Percentiles rank a stretch among this genome's conserved stretches.
Evolutionary conservation across 768 basidiomycete genomes (phyloP).

Genomic region (Xerocomellus amylosporus): DNA sequence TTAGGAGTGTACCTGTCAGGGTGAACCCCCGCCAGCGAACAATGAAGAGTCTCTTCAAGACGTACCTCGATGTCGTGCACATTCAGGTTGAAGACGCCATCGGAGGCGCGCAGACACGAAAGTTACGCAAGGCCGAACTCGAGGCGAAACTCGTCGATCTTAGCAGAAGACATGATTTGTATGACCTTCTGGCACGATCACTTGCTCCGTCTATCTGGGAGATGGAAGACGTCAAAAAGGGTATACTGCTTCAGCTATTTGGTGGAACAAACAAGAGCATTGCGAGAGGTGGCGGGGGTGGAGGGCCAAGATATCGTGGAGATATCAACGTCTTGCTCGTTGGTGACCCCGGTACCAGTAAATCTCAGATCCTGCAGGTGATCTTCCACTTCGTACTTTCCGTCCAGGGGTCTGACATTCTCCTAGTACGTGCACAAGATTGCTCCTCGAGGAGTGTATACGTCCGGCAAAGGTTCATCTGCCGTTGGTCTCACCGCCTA

Average conservation of each 20-base stretch:
- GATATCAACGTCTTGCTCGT: slow-evolving; percentile 98
- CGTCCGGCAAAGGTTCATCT: slow-evolving; percentile 96
- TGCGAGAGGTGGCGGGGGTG: slow-evolving; percentile 87
- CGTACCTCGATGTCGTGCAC: slow-evolving; percentile 94
- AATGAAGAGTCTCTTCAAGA: slow-evolving; percentile 96
- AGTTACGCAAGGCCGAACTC: slow-evolving; percentile 60
- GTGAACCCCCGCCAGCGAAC: slow-evolving; percentile 89
- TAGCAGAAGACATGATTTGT: slow-evolving; percentile 74
- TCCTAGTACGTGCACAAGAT: slow-evolving; percentile 96
- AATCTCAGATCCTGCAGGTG: slow-evolving; percentile 92
- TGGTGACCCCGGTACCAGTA: slow-evolving; percentile 96
- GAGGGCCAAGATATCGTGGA: slow-evolving; percentile 93
- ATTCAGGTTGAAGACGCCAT: slow-evolving; percentile 57
- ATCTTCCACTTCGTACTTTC: slow-evolving; percentile 14
- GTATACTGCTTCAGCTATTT: slow-evolving; percentile 92
- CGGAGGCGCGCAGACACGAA: slow-evolving; percentile 35
- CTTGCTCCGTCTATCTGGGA: slow-evolving; percentile 96
- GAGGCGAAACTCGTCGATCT: slow-evolving; percentile 76
- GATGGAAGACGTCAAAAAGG: slow-evolving; percentile 99
- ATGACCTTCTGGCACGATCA: slow-evolving; percentile 78
- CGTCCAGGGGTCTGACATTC: background rate
- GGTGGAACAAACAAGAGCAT: slow-evolving; percentile 98
- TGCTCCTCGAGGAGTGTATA: slow-evolving; percentile 95
- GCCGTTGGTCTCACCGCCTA: slow-evolving; percentile 99
- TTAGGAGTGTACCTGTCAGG: slow-evolving; percentile 91